A percentile compares a stretch with the other conserved stretches of the same genome.
phyloP scores from a whole-genome alignment of 2,329 filamentous ascomycete genomes.

The Tolypocladium inflatum region DNA sequence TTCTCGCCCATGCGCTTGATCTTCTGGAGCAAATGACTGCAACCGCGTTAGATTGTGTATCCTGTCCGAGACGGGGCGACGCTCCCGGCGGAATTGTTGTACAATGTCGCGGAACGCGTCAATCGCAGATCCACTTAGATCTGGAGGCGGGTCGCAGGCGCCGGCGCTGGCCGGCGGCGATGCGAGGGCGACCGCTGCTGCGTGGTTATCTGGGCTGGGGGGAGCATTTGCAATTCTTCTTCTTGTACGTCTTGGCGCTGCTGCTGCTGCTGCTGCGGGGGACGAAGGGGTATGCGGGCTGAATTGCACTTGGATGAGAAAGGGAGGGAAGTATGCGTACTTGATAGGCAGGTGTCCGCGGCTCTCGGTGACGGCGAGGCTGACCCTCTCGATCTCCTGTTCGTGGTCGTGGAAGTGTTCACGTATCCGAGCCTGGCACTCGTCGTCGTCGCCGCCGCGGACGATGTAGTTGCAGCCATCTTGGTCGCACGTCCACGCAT shows the following conservation, averaged over 20 bases:
- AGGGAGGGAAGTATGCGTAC: constrained; percentile 35
- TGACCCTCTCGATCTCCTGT: constrained; percentile 38
- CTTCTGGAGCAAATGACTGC: constrained; percentile 46
- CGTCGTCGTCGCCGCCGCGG: constrained; percentile 47
- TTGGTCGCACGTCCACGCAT: constrained; percentile 58
- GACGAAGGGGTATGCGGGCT: constrained; percentile 4
- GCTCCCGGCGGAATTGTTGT: constrained; percentile 14
- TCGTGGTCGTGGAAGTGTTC: constrained; percentile 54
- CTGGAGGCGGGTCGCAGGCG: background rate
- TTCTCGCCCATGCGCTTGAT: constrained; percentile 37
- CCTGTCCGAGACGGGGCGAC: constrained; percentile 16
- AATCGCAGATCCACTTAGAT: constrained; percentile 9
- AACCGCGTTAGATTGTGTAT: constrained; percentile 20
- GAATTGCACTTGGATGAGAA: constrained; percentile 20
- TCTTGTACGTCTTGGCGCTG: background rate
- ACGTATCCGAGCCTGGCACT: constrained; percentile 46
- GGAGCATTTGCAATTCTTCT: background rate
- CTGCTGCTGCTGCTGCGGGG: background rate
- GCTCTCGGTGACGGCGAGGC: constrained; percentile 48
- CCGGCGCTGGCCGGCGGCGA: background rate
- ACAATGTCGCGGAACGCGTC: constrained; percentile 14
- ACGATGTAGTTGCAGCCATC: constrained; percentile 56
- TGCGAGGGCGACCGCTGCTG: background rate
- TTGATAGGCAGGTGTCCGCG: constrained; percentile 45
- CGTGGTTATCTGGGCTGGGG: background rate